These are phyloP conservation scores for Panellus pusillus DNA, from an alignment of 768 basidiomycete species.

Conservation along the genomic window DNA sequence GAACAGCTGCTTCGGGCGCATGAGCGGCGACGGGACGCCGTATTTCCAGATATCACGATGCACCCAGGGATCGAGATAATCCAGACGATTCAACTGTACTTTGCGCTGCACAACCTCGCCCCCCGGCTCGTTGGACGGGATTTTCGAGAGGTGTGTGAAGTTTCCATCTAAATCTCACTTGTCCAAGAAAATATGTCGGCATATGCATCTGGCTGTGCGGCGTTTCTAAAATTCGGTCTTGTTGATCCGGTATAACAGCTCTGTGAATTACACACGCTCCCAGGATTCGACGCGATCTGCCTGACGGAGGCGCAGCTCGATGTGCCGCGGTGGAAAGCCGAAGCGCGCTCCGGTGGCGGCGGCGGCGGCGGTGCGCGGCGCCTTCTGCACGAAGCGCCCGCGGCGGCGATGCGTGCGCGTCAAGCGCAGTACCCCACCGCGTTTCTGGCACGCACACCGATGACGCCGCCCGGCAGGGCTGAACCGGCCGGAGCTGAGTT, in stretches of 20 bases:
- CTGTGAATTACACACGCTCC: slow-evolving; percentile 40
- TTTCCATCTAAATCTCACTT: too few species aligned
- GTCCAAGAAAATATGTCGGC: too few species aligned
- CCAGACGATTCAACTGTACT: slow-evolving; percentile 44
- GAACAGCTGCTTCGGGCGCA: slow-evolving; percentile 43
- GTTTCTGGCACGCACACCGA: slow-evolving; percentile 24
- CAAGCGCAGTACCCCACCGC: slow-evolving; percentile 41
- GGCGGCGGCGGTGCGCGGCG: not conserved
- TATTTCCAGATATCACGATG: slow-evolving; percentile 22
- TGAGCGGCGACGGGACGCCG: slow-evolving; percentile 34
- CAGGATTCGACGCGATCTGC: slow-evolving; percentile 44
- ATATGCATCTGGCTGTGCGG: not conserved
- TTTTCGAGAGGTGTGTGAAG: slow-evolving; percentile 39
- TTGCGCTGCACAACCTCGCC: slow-evolving; percentile 39
- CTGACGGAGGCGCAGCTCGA: slow-evolving; percentile 43
- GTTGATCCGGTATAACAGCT: slow-evolving; percentile 28
- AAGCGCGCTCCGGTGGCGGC: slow-evolving; percentile 23
- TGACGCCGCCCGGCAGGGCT: too few species aligned
- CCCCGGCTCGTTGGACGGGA: slow-evolving; percentile 42
- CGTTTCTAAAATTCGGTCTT: slow-evolving; percentile 8
- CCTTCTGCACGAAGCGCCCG: slow-evolving; percentile 24
- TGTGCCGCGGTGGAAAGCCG: slow-evolving; percentile 28
- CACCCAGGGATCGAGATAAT: slow-evolving; percentile 51
- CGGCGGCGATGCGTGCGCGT: slow-evolving; percentile 33
- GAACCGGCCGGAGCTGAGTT: slow-evolving; percentile 27